Conservation (phyloP, 2,329 filamentous ascomycete genomes). For the Zymoseptoria brevis region DNA sequence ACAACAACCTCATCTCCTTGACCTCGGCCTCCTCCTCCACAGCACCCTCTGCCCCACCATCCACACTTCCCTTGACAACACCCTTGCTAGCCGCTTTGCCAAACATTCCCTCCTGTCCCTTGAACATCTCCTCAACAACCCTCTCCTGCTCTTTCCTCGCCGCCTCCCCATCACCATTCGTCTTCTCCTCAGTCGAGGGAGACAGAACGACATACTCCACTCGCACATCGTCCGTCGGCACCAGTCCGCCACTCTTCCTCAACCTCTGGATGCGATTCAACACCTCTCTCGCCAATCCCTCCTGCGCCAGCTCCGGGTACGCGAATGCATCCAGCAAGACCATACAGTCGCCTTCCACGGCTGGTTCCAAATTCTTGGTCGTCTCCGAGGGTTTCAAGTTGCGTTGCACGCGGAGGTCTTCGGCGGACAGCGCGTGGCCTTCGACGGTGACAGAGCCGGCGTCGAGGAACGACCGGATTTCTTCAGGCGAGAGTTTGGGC, state of each 20-base stretch:
- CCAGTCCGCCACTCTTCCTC: slow-evolving; percentile 85
- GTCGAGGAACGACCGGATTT: slow-evolving; percentile 71
- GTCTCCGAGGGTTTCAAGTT: slow-evolving; percentile 65
- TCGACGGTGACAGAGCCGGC: slow-evolving; percentile 72
- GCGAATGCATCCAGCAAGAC: slow-evolving; percentile 78
- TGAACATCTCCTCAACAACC: slow-evolving; percentile 30
- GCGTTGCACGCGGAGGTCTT: slow-evolving; percentile 75
- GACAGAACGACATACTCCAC: slow-evolving; percentile 83
- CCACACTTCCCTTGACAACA: slow-evolving; percentile 16
- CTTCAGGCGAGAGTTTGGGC: slow-evolving; percentile 65
- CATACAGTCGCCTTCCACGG: slow-evolving; percentile 82
- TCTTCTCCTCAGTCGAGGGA: slow-evolving; percentile 18
- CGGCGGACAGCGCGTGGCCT: slow-evolving; percentile 72
- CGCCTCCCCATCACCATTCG: slow-evolving; percentile 19
- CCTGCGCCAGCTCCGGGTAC: slow-evolving; percentile 77
- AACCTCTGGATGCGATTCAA: slow-evolving; percentile 88
- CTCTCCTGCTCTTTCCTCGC: slow-evolving; percentile 25
- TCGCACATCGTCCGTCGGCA: slow-evolving; percentile 86
- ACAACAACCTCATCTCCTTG: slow-evolving; percentile 65
- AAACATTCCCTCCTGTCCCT: slow-evolving; percentile 27
- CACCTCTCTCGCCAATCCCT: slow-evolving; percentile 84
- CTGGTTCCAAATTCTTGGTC: slow-evolving; percentile 71
- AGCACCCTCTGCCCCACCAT: slow-evolving; percentile 46
- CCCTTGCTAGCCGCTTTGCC: slow-evolving; percentile 29
- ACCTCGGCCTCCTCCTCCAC: slow-evolving; percentile 77